Evolutionary conservation across 2,329 filamentous ascomycete species (phyloP), one percentile per base, ranked within the genome.

Genomic region (Cryphonectria carpinicola): DNA sequence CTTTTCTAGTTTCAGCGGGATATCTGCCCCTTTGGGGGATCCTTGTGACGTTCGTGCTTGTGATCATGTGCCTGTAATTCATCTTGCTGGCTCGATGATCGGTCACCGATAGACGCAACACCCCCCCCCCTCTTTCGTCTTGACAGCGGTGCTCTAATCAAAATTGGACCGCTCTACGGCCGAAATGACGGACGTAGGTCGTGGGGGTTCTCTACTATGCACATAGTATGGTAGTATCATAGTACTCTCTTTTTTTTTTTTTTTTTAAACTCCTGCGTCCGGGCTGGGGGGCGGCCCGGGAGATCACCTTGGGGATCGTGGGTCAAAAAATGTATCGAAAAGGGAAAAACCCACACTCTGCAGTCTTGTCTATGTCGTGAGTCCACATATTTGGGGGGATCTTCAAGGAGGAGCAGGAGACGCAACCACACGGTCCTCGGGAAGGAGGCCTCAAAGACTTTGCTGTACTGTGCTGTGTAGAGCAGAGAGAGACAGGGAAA

Each of bases 141-240:
- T 4, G 19, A 17, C 4, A n/a, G 32, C 25, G 37, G 61, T 39
- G 22, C 19, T n/a, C 14, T 39, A 64, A 49, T 49, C 39, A 19
- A 19, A 8, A 32, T 32, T 28, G 11, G 25, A 49, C 41, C 62
- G 41, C 62, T 32, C 28, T 32, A 52, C 62, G 63, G 28, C 63
- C 39, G 63, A 52, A 65, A 49, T 52, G 63, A 65, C 63, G 63
- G 63, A 32, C 63, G 41, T 61, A 35, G 22, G 58, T 39, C 54
- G 54, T 58, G 54, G 54, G 54, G 54, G 54, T 5, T 58, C 32
- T 32, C 32, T 32, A 32, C 32, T 32, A 32, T 32, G 32, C 32
- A 32, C 32, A 32, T 3, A 32, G 32, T 32, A 32, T 32, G 37
- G 37, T 13, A 39, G 10, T 2, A 39, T 39, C 32, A 32, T 32